These are phyloP conservation scores for Trichosporon asahii DNA, from an alignment of 1,284 basidiomycete genomes.

Conservation along the genomic window DNA sequence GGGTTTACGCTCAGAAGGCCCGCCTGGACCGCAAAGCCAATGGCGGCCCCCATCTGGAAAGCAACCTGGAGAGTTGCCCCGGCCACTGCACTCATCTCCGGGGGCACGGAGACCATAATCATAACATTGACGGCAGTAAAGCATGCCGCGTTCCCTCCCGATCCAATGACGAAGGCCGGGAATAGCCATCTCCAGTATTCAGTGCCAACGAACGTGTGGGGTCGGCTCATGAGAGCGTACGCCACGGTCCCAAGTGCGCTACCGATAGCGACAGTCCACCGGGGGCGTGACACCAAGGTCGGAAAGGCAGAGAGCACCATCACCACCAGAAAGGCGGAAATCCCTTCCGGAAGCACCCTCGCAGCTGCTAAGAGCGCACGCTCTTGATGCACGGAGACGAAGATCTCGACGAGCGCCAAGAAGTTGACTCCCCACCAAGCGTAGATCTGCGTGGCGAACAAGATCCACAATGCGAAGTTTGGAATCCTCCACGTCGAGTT, in stretches of 20 bases:
- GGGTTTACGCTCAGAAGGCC: conserved; percentile 42
- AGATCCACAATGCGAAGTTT: conserved; percentile 44
- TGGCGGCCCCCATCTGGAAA: conserved; percentile 42
- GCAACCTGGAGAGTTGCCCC: conserved; percentile 46
- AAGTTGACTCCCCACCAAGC: conserved; percentile 40
- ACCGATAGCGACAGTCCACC: conserved; percentile 32
- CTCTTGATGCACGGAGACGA: conserved; percentile 25
- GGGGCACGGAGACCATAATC: conserved; percentile 41
- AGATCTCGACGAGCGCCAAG: conserved; percentile 29
- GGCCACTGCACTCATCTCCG: conserved; percentile 42
- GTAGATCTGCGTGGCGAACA: conserved; percentile 40
- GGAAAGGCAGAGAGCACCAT: conserved; percentile 22
- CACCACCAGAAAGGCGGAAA: conserved; percentile 21
- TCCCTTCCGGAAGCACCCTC: conserved; percentile 34
- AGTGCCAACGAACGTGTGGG: conserved; percentile 20
- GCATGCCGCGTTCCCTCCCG: conserved; percentile 28
- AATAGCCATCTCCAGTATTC: conserved; percentile 47
- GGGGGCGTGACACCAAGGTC: conserved; percentile 27
- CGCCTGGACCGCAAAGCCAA: conserved; percentile 44
- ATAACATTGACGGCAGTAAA: conserved; percentile 34
- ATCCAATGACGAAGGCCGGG: conserved; percentile 37
- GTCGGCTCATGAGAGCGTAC: conserved; percentile 30
- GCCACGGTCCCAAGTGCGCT: conserved; percentile 25
- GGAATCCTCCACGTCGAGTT: conserved; percentile 41
- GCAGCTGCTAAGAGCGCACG: conserved; percentile 33